A percentile compares a stretch with the other conserved stretches of the same genome.
Evolutionary conservation across 2,329 filamentous ascomycete genomes (phyloP).

Genomic region (Fusarium coicis): DNA sequence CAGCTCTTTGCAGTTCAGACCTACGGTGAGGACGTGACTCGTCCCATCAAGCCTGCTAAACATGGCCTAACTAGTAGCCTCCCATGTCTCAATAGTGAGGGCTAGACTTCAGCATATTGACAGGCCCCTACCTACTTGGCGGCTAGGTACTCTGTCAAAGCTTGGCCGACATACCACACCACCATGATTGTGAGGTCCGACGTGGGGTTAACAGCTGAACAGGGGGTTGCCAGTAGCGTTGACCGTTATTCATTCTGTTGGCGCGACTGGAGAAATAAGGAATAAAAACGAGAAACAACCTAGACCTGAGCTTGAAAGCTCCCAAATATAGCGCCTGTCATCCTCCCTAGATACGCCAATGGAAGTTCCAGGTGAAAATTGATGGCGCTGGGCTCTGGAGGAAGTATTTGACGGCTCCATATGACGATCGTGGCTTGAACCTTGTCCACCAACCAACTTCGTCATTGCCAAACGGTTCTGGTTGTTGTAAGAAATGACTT

Average conservation of each 20-base stretch:
- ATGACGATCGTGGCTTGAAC: slow-evolving; percentile 35
- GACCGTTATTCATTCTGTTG: slow-evolving; percentile 10
- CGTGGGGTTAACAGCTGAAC: slow-evolving; percentile 21
- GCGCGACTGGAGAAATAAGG: slow-evolving; percentile 3
- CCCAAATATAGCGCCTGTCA: slow-evolving; percentile 9
- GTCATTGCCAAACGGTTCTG: slow-evolving; percentile 34
- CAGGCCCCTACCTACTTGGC: slow-evolving; percentile 1
- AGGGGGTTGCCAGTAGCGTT: slow-evolving; percentile 19
- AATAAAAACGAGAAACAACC: not conserved
- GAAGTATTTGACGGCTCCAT: slow-evolving; percentile 30
- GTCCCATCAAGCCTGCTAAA: slow-evolving; percentile 2
- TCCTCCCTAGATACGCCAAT: slow-evolving; percentile 24
- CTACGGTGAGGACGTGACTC: slow-evolving; percentile 28
- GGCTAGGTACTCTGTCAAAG: not conserved
- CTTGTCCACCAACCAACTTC: slow-evolving; percentile 13
- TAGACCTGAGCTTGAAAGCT: not conserved
- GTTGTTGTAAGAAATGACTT: slow-evolving; percentile 18
- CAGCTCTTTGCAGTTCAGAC: not conserved
- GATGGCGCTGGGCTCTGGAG: not conserved
- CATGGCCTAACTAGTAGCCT: slow-evolving; percentile 10
- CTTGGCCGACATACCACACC: not conserved
- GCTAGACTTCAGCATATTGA: slow-evolving; percentile 14
- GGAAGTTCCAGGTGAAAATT: slow-evolving; percentile 38
- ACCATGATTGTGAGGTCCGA: slow-evolving; percentile 5
- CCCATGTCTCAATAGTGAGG: slow-evolving; percentile 14